Evolutionary conservation across 2,329 filamentous ascomycete genomes (phyloP).

Genomic region (Fusarium sp.): DNA sequence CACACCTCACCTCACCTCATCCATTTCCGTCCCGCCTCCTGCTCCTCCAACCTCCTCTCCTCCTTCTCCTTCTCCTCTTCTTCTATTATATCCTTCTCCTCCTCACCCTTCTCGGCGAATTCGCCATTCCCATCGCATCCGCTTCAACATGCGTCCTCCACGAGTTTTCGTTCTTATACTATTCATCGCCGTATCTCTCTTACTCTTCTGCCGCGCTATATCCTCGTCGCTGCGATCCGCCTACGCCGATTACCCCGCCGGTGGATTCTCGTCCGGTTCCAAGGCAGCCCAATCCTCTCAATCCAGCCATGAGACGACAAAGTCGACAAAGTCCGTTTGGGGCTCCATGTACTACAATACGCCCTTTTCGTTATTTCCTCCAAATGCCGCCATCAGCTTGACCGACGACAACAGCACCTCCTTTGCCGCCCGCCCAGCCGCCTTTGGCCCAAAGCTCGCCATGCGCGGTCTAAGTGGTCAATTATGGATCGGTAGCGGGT

Average conservation of each 20-base stretch:
- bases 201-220: constrained; percentile 63
- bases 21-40: constrained; percentile 8
- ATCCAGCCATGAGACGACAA: constrained; percentile 22
- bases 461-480: constrained; percentile 81
- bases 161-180: constrained; percentile 62
- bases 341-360: constrained; percentile 73
- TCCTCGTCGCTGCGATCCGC: constrained; percentile 48
- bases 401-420: constrained; percentile 98
- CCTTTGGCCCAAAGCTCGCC: constrained; percentile 84
- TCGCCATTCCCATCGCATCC: constrained; percentile 8
- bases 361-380: constrained; percentile 89
- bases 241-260: constrained; percentile 43
- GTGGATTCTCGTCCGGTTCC: constrained; percentile 36
- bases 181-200: constrained; percentile 62
- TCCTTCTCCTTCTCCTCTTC: constrained; percentile 17
- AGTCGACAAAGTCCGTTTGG: constrained; percentile 44
- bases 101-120: constrained; percentile 7
- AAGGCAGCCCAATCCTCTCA: constrained; percentile 23
- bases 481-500: constrained; percentile 92
- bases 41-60: constrained; percentile 14
- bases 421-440: constrained; percentile 90
- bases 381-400: constrained; percentile 92
- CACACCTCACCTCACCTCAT: constrained; percentile 38
- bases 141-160: constrained; percentile 60
- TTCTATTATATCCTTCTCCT: constrained; percentile 5